Conservation (phyloP, 768 basidiomycete genomes). For the Pisolithus tinctorius region DNA sequence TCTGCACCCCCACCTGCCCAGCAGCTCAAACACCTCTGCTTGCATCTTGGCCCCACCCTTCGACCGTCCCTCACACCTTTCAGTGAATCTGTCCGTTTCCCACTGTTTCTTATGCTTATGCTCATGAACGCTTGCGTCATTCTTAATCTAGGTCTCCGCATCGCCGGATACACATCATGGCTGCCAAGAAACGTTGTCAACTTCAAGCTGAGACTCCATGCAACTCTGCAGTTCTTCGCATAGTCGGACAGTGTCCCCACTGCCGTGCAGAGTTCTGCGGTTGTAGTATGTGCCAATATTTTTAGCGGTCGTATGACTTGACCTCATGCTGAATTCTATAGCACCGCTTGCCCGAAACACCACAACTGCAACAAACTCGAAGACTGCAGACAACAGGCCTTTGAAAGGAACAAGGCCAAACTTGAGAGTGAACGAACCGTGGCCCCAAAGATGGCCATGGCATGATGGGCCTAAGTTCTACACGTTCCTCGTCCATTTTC, state of each 20-base stretch:
- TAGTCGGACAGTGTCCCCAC: constrained; percentile 81
- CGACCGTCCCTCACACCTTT: neutral
- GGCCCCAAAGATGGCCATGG: constrained; percentile 78
- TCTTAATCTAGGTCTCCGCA: neutral
- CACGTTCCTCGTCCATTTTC: constrained; percentile 7
- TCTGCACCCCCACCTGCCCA: neutral
- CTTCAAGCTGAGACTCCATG: constrained; percentile 49
- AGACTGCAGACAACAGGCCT: constrained; percentile 82
- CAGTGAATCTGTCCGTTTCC: neutral
- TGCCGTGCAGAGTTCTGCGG: constrained; percentile 76
- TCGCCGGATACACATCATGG: constrained; percentile 39
- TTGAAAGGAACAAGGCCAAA: constrained; percentile 81
- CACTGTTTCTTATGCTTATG: neutral
- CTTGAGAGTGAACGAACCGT: constrained; percentile 86
- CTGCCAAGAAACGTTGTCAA: constrained; percentile 85
- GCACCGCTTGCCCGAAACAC: constrained; percentile 89
- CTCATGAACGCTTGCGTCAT: neutral
- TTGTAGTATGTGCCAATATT: constrained; percentile 41
- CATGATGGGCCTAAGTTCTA: constrained; percentile 31
- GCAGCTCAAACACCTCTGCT: neutral
- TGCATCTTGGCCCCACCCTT: neutral
- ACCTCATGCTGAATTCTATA: constrained; percentile 24
- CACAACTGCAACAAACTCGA: constrained; percentile 80
- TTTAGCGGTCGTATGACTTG: constrained; percentile 6
- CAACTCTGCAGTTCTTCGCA: constrained; percentile 72